These are phyloP conservation scores for Brettanomyces anomalus DNA, from an alignment of 805 yeast genomes.

Conservation along the genomic window DNA sequence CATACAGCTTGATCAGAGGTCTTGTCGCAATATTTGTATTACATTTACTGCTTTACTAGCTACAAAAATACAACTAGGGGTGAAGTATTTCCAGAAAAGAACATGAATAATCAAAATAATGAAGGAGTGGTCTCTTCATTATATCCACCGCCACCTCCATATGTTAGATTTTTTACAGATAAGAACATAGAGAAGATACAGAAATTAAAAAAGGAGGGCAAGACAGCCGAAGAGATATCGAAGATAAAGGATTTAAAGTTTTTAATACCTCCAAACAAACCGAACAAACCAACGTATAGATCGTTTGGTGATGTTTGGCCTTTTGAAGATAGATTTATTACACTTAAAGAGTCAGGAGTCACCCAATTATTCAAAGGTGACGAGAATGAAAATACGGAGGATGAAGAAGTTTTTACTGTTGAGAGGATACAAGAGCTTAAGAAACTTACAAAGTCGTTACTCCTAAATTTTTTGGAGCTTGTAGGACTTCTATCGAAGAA, in stretches of 20 bases:
- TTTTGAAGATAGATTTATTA: constrained; percentile 65
- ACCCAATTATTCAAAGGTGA: constrained; percentile 50
- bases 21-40: too few relatives aligned
- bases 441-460: constrained; percentile 66
- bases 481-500: constrained; percentile 67
- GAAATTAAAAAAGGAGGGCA: constrained; percentile 15
- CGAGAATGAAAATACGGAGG: constrained; percentile 6
- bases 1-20: too few relatives aligned
- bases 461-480: constrained; percentile 74
- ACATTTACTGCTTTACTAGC: too few relatives aligned
- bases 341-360: constrained; percentile 69
- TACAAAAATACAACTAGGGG: too few relatives aligned
- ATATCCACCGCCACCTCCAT: constrained; percentile 94
- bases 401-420: constrained; percentile 30
- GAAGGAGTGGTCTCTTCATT: constrained; percentile 46
- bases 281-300: constrained; percentile 58
- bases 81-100: too few relatives aligned
- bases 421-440: constrained; percentile 67
- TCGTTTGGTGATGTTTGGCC: constrained; percentile 93
- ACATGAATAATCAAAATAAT: neutral
- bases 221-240: constrained; percentile 16
- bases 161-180: constrained; percentile 59
- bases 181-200: constrained; percentile 48
- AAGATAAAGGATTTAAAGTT: constrained; percentile 37
- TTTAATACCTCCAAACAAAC: constrained; percentile 56